Evolutionary conservation across 441 rosid genomes (phyloP).

Genomic region (Jatropha multifida): DNA sequence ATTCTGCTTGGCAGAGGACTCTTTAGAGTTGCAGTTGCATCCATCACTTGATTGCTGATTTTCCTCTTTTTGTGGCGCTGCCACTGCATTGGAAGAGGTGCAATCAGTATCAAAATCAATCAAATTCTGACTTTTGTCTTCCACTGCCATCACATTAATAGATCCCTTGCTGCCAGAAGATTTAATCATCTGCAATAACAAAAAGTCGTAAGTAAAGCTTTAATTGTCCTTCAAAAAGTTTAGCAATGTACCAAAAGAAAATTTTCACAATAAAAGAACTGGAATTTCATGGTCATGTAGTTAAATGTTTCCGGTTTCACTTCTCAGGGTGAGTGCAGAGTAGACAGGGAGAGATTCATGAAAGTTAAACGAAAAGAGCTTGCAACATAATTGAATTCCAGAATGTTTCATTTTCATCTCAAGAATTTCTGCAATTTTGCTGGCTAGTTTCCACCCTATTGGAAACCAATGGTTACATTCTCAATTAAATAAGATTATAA

Average conservation of each 20-base stretch:
- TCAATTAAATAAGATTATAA: background rate
- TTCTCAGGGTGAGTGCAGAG: background rate
- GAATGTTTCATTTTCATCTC: constrained; percentile 1
- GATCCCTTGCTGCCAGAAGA: constrained; percentile 29
- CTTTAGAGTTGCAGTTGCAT: constrained; percentile 32
- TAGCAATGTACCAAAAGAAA: background rate
- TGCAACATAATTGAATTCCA: background rate
- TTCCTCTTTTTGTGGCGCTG: constrained; percentile 26
- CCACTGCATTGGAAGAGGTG: constrained; percentile 31
- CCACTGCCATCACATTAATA: constrained; percentile 19
- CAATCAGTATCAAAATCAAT: constrained; percentile 36
- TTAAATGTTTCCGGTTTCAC: background rate
- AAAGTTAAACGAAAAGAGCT: background rate
- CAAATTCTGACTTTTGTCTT: constrained; percentile 33
- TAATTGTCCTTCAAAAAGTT: constrained; percentile 1
- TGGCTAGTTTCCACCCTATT: background rate
- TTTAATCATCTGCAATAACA: constrained; percentile 38
- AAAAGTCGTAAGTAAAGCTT: background rate
- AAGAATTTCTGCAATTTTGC: background rate
- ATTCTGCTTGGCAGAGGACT: constrained; percentile 32
- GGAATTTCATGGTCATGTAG: background rate
- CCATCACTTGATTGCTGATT: constrained; percentile 28
- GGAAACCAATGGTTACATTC: background rate
- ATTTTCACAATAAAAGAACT: background rate
- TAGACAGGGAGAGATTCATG: background rate